phyloP scores from a whole-genome alignment of 2,329 filamentous ascomycete species.

The Gnomoniopsis smithogilvyi region DNA sequence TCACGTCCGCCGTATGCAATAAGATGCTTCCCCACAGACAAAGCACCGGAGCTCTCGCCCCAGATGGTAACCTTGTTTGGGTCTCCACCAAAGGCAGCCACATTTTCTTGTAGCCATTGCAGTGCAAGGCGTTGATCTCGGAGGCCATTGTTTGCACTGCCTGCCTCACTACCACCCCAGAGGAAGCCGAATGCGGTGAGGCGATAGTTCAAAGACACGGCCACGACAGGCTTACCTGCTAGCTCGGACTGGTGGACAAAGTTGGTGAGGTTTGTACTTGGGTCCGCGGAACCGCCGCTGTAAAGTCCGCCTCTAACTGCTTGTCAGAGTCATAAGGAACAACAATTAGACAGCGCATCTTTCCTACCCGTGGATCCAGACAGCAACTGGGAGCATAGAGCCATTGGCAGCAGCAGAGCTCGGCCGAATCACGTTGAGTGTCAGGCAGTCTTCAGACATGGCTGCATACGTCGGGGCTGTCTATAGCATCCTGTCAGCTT shows the following conservation, averaged over 20 bases:
- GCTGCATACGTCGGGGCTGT: not conserved
- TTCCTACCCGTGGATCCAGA: slow-evolving; percentile 51
- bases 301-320: slow-evolving; percentile 24
- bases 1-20: slow-evolving; percentile 41
- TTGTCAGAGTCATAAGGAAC: not conserved
- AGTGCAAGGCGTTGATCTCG: slow-evolving; percentile 43
- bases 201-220: slow-evolving; percentile 46
- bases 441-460: slow-evolving; percentile 46
- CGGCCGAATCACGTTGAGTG: slow-evolving; percentile 50
- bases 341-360: not conserved
- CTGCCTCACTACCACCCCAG: slow-evolving; percentile 36
- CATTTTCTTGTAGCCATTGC: slow-evolving; percentile 45
- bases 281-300: not conserved
- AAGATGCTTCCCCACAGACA: slow-evolving; percentile 41
- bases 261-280: slow-evolving; percentile 4
- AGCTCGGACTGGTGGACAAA: slow-evolving; percentile 27
- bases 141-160: slow-evolving; percentile 46
- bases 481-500: not conserved
- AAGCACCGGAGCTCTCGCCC: slow-evolving; percentile 47
- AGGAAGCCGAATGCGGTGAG: slow-evolving; percentile 45
- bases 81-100: slow-evolving; percentile 41
- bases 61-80: slow-evolving; percentile 43
- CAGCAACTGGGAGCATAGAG: slow-evolving; percentile 47
- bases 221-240: slow-evolving; percentile 43
- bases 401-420: slow-evolving; percentile 31